Conservation (phyloP, 371 early-diverging fungal species). For the Mucor sp. region DNA sequence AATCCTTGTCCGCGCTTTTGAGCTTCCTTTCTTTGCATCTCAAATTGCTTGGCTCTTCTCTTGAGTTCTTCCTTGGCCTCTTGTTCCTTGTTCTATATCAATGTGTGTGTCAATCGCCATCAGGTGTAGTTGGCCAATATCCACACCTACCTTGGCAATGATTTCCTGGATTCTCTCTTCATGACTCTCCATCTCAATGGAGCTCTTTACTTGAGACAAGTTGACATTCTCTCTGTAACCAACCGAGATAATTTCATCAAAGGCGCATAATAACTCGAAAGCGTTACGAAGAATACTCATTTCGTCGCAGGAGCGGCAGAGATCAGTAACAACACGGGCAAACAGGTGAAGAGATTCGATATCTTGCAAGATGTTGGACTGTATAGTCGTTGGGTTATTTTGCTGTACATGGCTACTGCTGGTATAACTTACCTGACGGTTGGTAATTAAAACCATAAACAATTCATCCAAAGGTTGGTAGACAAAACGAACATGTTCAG, state of each 20-base stretch:
- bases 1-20: slow-evolving; percentile 71
- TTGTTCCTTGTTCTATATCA: slow-evolving; percentile 87
- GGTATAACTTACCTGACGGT: slow-evolving; percentile 50
- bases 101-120: not conserved
- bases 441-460: slow-evolving; percentile 89
- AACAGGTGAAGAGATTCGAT: slow-evolving; percentile 93
- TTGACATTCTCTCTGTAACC: slow-evolving; percentile 87
- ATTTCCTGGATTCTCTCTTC: slow-evolving; percentile 97
- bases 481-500: slow-evolving; percentile 95
- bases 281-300: slow-evolving; percentile 74
- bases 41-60: slow-evolving; percentile 88
- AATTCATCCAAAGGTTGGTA: slow-evolving; percentile 96
- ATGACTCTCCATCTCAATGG: slow-evolving; percentile 95
- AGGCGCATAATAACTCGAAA: slow-evolving; percentile 89
- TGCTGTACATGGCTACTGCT: not conserved
- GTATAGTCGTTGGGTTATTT: not conserved
- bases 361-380: slow-evolving; percentile 89
- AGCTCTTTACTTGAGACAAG: slow-evolving; percentile 86
- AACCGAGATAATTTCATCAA: slow-evolving; percentile 95
- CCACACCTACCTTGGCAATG: slow-evolving; percentile 73
- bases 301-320: slow-evolving; percentile 85
- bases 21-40: slow-evolving; percentile 86
- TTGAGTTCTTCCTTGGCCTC: slow-evolving; percentile 97
- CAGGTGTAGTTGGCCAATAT: too few species aligned
- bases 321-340: slow-evolving; percentile 90